Percentiles rank a stretch among this genome's conserved stretches.
These are phyloP conservation scores for Parastagonospora nodorum DNA, from an alignment of 2,329 filamentous ascomycete genomes.

Conservation along the genomic window DNA sequence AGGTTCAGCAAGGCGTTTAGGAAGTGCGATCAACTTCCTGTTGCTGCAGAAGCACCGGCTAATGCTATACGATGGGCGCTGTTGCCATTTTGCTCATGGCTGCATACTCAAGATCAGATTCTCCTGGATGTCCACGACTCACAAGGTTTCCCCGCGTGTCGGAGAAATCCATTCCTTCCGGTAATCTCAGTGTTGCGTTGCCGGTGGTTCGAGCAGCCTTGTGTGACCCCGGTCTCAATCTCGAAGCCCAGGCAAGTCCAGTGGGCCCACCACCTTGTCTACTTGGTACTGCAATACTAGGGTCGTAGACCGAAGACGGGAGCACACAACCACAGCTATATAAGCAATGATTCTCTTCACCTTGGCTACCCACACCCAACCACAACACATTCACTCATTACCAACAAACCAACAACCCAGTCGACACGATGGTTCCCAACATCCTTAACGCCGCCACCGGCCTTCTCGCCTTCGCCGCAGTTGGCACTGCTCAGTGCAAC, in stretches of 20 bases:
- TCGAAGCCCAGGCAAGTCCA: not conserved
- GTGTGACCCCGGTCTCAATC: not conserved
- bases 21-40: no score
- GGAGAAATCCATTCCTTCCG: conserved; percentile 3
- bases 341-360: not conserved
- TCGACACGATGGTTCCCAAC: conserved; percentile 1
- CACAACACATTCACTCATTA: not conserved
- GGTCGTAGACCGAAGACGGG: not conserved
- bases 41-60: conserved; percentile 1
- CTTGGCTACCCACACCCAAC: not conserved
- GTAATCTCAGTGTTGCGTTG: not conserved
- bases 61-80: not conserved
- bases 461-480: conserved; percentile 14
- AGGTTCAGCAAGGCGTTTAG: no score
- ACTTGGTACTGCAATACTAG: not conserved
- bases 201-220: conserved; percentile 3
- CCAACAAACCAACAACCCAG: not conserved
- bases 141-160: conserved; percentile 4
- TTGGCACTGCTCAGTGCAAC: conserved; percentile 46
- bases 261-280: not conserved
- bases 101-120: not conserved
- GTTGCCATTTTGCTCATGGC: not conserved
- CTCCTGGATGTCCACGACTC: not conserved
- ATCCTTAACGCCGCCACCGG: conserved; percentile 5
- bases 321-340: not conserved